phyloP scores from a whole-genome alignment of 805 yeast genomes.

The Pichia deserticola region DNA sequence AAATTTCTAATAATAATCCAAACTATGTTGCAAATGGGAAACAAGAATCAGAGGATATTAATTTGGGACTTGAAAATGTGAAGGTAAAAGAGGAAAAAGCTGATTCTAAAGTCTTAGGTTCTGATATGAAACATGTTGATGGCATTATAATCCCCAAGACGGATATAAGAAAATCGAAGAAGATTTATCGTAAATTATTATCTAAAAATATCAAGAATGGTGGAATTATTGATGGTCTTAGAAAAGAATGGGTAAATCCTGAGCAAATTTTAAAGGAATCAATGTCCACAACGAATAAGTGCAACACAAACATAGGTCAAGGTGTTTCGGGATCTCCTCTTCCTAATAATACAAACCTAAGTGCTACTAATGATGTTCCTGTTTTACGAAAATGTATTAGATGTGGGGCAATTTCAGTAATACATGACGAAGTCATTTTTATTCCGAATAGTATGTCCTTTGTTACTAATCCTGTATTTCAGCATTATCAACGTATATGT shows the following conservation, averaged over 20 bases:
- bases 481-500: conserved; percentile 54
- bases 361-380: neutral
- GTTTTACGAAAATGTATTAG: conserved; percentile 27
- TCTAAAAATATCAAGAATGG: conserved; percentile 21
- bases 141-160: neutral
- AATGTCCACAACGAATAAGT: neutral
- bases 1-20: too few relatives aligned
- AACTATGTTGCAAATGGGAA: too few relatives aligned
- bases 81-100: too few relatives aligned
- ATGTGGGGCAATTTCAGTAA: conserved; percentile 30
- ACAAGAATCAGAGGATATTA: too few relatives aligned
- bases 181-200: conserved; percentile 15
- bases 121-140: neutral
- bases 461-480: conserved; percentile 25
- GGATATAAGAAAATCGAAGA: conserved; percentile 6
- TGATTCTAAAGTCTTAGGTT: too few relatives aligned
- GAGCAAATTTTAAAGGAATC: conserved; percentile 14
- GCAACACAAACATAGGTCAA: too few relatives aligned
- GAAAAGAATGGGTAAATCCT: conserved; percentile 26
- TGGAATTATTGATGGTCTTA: conserved; percentile 25
- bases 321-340: neutral
- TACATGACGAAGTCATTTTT: conserved; percentile 31
- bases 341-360: too few relatives aligned
- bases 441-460: conserved; percentile 22
- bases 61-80: too few relatives aligned